Percentiles rank a stretch among this genome's conserved stretches.
Conservation (phyloP, 1,139 yeast species). For the Scheffersomyces cryptocercus region DNA sequence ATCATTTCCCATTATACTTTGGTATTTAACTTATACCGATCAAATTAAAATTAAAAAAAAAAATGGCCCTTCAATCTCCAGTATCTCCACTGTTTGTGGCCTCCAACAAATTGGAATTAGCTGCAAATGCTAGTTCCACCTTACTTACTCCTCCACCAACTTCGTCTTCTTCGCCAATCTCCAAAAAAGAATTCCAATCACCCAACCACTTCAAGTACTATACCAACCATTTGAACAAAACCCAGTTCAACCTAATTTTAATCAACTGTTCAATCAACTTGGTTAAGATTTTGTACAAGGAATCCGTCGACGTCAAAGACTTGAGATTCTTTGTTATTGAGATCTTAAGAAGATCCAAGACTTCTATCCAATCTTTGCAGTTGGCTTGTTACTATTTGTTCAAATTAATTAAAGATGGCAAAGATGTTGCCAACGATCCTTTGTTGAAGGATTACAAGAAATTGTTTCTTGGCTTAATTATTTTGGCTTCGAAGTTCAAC, state of each 20-base stretch:
- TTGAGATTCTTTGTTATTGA: slow-evolving; percentile 57
- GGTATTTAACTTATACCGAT: slow-evolving; percentile 1
- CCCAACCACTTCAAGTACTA: slow-evolving; percentile 46
- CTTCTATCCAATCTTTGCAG: slow-evolving; percentile 65
- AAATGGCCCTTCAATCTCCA: slow-evolving; percentile 11
- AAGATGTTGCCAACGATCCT: slow-evolving; percentile 7
- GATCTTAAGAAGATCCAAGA: slow-evolving; percentile 66
- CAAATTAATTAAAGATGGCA: slow-evolving; percentile 35
- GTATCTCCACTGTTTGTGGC: slow-evolving; percentile 7
- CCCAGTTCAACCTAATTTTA: slow-evolving; percentile 43
- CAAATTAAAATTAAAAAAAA: slow-evolving; percentile 3
- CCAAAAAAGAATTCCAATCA: slow-evolving; percentile 11
- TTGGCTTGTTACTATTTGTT: slow-evolving; percentile 64
- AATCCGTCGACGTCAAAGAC: slow-evolving; percentile 22
- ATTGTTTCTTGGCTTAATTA: slow-evolving; percentile 63
- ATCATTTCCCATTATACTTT: background rate
- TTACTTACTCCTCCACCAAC: slow-evolving; percentile 21
- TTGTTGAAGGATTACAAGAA: slow-evolving; percentile 57
- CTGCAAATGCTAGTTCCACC: background rate
- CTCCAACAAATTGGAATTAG: slow-evolving; percentile 2
- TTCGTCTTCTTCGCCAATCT: slow-evolving; percentile 13
- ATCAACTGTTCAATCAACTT: slow-evolving; percentile 40
- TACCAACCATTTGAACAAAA: slow-evolving; percentile 39
- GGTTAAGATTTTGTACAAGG: slow-evolving; percentile 35
- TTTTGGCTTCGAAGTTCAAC: slow-evolving; percentile 69